Evolutionary conservation across 2,329 filamentous ascomycete genomes (phyloP).

Genomic region (Aureobasidium sp.): DNA sequence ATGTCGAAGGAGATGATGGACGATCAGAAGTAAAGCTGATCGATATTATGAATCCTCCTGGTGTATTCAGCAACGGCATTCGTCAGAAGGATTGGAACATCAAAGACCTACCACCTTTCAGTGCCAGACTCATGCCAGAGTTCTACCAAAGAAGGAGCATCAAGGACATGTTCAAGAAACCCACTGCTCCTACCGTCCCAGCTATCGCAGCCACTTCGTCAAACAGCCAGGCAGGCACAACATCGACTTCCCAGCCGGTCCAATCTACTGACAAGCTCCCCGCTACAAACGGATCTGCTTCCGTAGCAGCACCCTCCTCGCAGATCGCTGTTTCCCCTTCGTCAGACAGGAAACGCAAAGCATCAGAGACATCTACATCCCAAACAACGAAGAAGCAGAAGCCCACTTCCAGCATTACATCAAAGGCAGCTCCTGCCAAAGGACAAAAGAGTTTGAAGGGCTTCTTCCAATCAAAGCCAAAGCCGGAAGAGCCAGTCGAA

Average conservation of each 20-base stretch:
- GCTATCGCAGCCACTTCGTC: not conserved
- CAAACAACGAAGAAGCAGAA: constrained; percentile 47
- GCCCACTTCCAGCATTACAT: constrained; percentile 22
- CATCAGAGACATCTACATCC: constrained; percentile 23
- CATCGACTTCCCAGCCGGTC: not conserved
- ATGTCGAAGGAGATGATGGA: constrained; percentile 35
- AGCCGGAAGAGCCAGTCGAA: not conserved
- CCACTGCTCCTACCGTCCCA: not conserved
- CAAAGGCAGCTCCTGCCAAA: constrained; percentile 24
- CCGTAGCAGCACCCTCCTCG: not conserved
- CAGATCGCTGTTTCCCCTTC: not conserved
- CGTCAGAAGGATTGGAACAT: constrained; percentile 59
- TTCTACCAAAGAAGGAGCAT: constrained; percentile 81
- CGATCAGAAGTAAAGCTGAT: constrained; percentile 44
- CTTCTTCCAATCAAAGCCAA: constrained; percentile 64
- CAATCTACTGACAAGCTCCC: not conserved
- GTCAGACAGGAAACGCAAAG: constrained; percentile 30
- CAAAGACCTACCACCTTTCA: constrained; percentile 64
- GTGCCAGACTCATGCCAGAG: constrained; percentile 77
- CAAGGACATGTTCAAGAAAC: constrained; percentile 80
- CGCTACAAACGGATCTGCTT: not conserved
- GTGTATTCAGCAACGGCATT: constrained; percentile 61
- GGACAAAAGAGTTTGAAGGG: constrained; percentile 62
- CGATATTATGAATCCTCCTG: constrained; percentile 72
- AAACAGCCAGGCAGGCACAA: not conserved